phyloP scores from a whole-genome alignment of 176 grass and related monocot genomes.

The Raddia guianensis region DNA sequence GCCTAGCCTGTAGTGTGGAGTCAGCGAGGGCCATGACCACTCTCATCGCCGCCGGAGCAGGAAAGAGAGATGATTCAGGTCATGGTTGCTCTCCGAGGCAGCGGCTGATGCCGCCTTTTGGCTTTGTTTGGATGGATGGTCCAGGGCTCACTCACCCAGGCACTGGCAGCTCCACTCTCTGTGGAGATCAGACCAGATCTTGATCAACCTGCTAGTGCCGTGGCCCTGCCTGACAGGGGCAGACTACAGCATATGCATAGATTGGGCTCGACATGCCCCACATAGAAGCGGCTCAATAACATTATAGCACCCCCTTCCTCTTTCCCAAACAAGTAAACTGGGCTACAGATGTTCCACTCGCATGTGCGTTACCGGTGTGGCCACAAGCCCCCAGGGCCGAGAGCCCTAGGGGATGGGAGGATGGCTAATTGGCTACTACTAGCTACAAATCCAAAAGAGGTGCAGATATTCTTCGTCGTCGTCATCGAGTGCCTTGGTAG shows the following conservation, averaged over 20 bases:
- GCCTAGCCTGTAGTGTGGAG: background rate
- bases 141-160: background rate
- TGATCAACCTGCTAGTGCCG: background rate
- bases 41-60: background rate
- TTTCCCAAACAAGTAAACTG: constrained; percentile 3
- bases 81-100: background rate
- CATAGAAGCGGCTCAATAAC: background rate
- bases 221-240: background rate
- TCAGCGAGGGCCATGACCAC: background rate
- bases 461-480: background rate
- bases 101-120: background rate
- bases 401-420: background rate
- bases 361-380: too few species aligned
- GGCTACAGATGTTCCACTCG: background rate
- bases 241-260: background rate
- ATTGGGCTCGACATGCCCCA: background rate
- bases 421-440: too few species aligned
- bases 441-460: background rate
- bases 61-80: background rate
- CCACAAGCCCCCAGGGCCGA: too few species aligned
- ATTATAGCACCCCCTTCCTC: background rate
- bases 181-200: background rate
- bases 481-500: background rate
- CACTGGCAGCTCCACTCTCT: background rate
- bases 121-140: background rate